Evolutionary conservation across 2,329 filamentous ascomycete species (phyloP), one percentile per base, ranked within the genome.

Genomic region (Colletotrichum tanaceti): DNA sequence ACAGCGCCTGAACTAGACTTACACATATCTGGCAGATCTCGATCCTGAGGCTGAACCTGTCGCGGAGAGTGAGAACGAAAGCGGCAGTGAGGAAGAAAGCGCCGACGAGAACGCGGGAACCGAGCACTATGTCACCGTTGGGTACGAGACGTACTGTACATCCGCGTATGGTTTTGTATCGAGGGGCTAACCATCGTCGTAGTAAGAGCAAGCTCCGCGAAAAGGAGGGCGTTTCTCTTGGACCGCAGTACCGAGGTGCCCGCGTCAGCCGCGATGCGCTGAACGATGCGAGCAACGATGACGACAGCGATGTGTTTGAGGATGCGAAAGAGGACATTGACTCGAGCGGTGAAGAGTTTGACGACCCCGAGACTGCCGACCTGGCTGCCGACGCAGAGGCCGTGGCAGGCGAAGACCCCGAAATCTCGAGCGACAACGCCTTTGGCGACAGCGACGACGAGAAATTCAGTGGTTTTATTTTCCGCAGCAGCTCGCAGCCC

Each of bases 361-460:
- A 85, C 72, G 85, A 90, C 72, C 87, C 87, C 0, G 86, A 89
- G 16, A 78, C 79, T 2, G 84, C 83, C 0, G 83, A 90, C 68
- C 78, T 90, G 11, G 83, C 85, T 55, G 80, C 81, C 47, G 87
- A 89, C 60, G 80, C 84, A 4, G 79, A 77, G 2, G 60, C 63
- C 4, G 74, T 77, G 54, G 82, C 82, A n/a, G 81, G 82, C 65
- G 86, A 87, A 50, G 89, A 89, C 67, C 80, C 77, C 35, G 88
- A 90, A 72, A 90, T 90, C 65, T 84, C 87, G 57, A 90, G 88
- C 74, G 88, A 90, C 65, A 80, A 86, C 43, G 95, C 93, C 0
- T 90, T 98, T 75, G 92, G 90, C 3, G 90, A 92, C 63, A 96
- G 93, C 72, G 95, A 98, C 74, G 90, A 93, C 72, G 93, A 97